Percentiles rank a stretch among this genome's conserved stretches.
Evolutionary conservation across 2,329 filamentous ascomycete genomes (phyloP).

Genomic region (Epichloe hybrida): DNA sequence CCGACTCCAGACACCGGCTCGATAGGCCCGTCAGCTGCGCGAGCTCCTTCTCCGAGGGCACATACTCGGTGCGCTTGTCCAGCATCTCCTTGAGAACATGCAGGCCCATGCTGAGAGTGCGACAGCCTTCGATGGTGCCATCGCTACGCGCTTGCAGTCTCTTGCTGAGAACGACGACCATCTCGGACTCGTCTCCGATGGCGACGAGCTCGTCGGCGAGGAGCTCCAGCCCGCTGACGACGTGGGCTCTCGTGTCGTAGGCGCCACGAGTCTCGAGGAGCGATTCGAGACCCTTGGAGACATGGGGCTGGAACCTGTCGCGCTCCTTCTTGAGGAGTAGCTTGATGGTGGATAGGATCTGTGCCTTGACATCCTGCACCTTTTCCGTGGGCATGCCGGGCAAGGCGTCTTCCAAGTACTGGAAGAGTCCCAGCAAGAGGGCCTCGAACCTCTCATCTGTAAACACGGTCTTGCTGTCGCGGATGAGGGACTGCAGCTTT

Average conservation of each 20-base stretch:
- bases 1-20: slow-evolving; percentile 43
- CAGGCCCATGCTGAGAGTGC: slow-evolving; percentile 48
- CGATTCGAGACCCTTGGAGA: slow-evolving; percentile 52
- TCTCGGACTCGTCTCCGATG: slow-evolving; percentile 50
- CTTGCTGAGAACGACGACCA: slow-evolving; percentile 38
- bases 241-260: slow-evolving; percentile 57
- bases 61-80: slow-evolving; percentile 32
- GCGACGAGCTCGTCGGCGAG: slow-evolving; percentile 58
- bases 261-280: slow-evolving; percentile 50
- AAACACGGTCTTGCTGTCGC: slow-evolving; percentile 50
- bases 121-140: slow-evolving; percentile 29
- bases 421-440: slow-evolving; percentile 53
- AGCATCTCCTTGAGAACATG: slow-evolving; percentile 49
- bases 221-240: slow-evolving; percentile 60
- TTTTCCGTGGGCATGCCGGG: slow-evolving; percentile 45
- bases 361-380: slow-evolving; percentile 57
- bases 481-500: slow-evolving; percentile 61
- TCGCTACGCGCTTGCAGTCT: slow-evolving; percentile 31
- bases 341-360: slow-evolving; percentile 61
- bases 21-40: slow-evolving; percentile 35
- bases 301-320: slow-evolving; percentile 52
- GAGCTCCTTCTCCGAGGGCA: slow-evolving; percentile 39
- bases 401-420: slow-evolving; percentile 54
- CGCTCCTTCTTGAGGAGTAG: slow-evolving; percentile 56
- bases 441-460: slow-evolving; percentile 55